phyloP scores from a whole-genome alignment of 2,329 filamentous ascomycete species.

The Trichophyton verrucosum region DNA sequence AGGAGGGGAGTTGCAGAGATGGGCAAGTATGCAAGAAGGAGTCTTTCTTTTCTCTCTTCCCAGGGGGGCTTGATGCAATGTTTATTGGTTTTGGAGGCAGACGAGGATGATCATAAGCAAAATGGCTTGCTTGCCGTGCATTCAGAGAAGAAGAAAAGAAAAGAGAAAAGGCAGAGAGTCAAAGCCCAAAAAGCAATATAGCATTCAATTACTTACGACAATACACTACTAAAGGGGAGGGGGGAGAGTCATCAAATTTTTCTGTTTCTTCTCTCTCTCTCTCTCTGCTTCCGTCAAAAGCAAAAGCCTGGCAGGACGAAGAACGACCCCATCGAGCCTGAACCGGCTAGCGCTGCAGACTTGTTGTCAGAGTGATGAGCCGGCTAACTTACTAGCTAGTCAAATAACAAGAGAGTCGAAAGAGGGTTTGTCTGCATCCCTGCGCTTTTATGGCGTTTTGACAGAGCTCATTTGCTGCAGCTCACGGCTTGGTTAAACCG shows the following conservation, averaged over 20 bases:
- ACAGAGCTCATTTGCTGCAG: conserved; percentile 2
- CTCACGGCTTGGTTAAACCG: neutral
- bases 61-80: neutral
- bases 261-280: neutral
- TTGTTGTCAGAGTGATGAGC: conserved; percentile 3
- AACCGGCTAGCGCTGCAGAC: neutral
- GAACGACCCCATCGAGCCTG: neutral
- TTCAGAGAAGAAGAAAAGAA: neutral
- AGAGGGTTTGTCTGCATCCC: neutral
- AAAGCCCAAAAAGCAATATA: neutral
- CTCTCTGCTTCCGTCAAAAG: neutral
- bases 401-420: neutral
- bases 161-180: neutral
- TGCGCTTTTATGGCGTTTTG: neutral
- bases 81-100: neutral
- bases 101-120: neutral
- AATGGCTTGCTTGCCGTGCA: neutral
- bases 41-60: neutral
- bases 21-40: neutral
- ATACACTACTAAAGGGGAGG: no score
- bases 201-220: neutral
- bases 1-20: neutral
- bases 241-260: neutral
- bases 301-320: neutral
- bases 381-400: neutral